Conservation (phyloP, 306 rosid species). For the Trifolium subterraneum region DNA sequence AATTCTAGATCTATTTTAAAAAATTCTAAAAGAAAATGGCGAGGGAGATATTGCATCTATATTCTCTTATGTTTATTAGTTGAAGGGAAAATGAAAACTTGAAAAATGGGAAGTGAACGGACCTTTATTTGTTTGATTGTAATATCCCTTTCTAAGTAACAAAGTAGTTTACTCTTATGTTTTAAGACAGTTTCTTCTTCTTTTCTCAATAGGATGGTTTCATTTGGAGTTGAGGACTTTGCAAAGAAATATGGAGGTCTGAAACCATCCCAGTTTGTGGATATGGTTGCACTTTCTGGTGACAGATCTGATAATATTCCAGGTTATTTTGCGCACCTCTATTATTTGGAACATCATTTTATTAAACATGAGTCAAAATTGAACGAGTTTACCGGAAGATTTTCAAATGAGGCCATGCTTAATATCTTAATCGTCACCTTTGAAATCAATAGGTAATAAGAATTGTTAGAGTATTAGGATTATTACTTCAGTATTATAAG, state of each 20-base stretch:
- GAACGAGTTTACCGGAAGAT: not conserved
- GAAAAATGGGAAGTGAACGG: not conserved
- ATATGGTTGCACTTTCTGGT: slow-evolving; percentile 82
- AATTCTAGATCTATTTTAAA: not conserved
- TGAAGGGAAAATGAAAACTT: not conserved
- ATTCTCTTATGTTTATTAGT: not conserved
- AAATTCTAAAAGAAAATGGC: not conserved
- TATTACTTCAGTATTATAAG: slow-evolving; percentile 1
- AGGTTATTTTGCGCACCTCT: slow-evolving; percentile 59
- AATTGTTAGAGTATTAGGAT: slow-evolving; percentile 10
- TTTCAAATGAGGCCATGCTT: slow-evolving; percentile 22
- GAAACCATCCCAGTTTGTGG: slow-evolving; percentile 92
- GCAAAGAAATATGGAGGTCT: slow-evolving; percentile 70
- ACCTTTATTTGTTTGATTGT: slow-evolving; percentile 12
- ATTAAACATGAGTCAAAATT: slow-evolving; percentile 24
- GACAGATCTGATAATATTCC: slow-evolving; percentile 94
- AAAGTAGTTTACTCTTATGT: slow-evolving; percentile 15
- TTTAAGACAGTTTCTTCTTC: slow-evolving; percentile 24
- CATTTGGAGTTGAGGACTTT: slow-evolving; percentile 94
- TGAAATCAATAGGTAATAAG: slow-evolving; percentile 17
- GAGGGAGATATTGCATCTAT: not conserved
- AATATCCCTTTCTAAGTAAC: slow-evolving; percentile 22
- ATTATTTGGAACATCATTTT: slow-evolving; percentile 35
- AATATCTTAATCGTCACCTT: slow-evolving; percentile 19
- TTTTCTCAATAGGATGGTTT: slow-evolving; percentile 72